A percentile compares a stretch with the other conserved stretches of the same genome.
Evolutionary conservation across 345 rosid genomes (phyloP).

Genomic region (Limnanthes douglasii): DNA sequence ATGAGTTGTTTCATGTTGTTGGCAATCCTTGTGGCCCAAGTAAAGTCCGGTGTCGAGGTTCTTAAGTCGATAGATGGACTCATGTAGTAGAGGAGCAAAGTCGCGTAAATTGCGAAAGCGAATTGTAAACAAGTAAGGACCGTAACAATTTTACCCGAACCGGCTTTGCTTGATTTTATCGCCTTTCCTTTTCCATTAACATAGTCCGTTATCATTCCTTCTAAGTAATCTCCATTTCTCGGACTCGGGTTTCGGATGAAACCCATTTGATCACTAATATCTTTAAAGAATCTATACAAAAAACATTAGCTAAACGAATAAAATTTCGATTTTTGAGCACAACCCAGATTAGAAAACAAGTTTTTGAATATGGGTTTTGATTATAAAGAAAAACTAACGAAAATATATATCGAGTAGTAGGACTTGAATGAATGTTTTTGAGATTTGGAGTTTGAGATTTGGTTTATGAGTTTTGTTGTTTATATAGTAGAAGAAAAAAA

Average conservation of each 20-base stretch:
- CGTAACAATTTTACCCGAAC: slow-evolving; percentile 49
- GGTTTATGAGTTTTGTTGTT: no score
- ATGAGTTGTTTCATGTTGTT: slow-evolving; percentile 50
- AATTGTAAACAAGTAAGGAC: slow-evolving; percentile 69
- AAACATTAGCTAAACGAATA: no score
- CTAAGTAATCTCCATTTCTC: slow-evolving; percentile 46
- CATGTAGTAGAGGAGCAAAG: slow-evolving; percentile 81
- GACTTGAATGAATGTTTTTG: no score
- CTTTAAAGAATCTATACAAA: no score
- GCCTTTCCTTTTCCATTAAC: slow-evolving; percentile 24
- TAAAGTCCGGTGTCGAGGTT: slow-evolving; percentile 69
- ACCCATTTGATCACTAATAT: slow-evolving; percentile 43
- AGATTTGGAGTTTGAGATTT: no score
- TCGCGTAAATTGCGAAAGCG: slow-evolving; percentile 80
- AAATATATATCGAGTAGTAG: no score
- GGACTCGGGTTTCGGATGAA: slow-evolving; percentile 17
- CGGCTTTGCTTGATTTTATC: slow-evolving; percentile 9
- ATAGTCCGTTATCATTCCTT: slow-evolving; percentile 49
- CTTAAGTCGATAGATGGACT: slow-evolving; percentile 65
- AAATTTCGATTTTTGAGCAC: no score
- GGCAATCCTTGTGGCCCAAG: slow-evolving; percentile 82
- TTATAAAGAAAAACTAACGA: no score
- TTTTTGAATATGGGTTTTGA: no score
- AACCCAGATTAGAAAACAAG: no score
- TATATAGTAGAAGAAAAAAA: no score